Percentiles rank a stretch among this genome's conserved stretches.
Evolutionary conservation across 2,329 filamentous ascomycete genomes (phyloP).

Genomic region (Neurospora crassa): DNA sequence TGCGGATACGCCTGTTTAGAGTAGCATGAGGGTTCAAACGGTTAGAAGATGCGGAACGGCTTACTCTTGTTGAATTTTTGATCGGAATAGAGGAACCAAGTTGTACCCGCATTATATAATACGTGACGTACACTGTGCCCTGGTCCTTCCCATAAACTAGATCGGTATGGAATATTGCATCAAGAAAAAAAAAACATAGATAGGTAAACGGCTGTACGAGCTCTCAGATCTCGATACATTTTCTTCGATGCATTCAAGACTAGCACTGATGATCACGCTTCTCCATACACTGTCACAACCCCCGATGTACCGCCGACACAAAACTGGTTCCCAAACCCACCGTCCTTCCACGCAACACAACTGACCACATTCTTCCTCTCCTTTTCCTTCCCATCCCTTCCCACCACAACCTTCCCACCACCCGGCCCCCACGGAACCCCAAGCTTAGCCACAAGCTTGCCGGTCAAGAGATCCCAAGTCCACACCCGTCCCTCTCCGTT

Average conservation of each 20-base stretch:
- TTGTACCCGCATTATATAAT: not conserved
- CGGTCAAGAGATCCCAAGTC: constrained; percentile 78
- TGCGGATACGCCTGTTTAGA: not conserved
- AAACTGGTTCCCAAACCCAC: constrained; percentile 54
- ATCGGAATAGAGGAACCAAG: not conserved
- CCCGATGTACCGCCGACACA: constrained; percentile 57
- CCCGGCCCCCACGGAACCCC: constrained; percentile 45
- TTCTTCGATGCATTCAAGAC: not conserved
- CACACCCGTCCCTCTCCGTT: constrained; percentile 50
- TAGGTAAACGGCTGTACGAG: not conserved
- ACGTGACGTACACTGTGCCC: not conserved
- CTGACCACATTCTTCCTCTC: constrained; percentile 50
- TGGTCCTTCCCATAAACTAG: not conserved
- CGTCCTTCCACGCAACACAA: constrained; percentile 53
- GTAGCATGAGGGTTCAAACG: not conserved
- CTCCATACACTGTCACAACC: constrained; percentile 53
- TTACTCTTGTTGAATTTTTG: not conserved
- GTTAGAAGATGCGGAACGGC: not conserved
- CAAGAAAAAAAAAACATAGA: not conserved
- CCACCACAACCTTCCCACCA: constrained; percentile 43
- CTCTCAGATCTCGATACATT: not conserved
- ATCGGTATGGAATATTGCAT: not conserved
- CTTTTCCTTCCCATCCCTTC: constrained; percentile 52
- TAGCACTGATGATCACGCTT: constrained; percentile 2
- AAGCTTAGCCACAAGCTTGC: constrained; percentile 55